These are phyloP conservation scores for Pythium aquatile DNA, from an alignment of 352 stramenopile species.

Conservation along the genomic window DNA sequence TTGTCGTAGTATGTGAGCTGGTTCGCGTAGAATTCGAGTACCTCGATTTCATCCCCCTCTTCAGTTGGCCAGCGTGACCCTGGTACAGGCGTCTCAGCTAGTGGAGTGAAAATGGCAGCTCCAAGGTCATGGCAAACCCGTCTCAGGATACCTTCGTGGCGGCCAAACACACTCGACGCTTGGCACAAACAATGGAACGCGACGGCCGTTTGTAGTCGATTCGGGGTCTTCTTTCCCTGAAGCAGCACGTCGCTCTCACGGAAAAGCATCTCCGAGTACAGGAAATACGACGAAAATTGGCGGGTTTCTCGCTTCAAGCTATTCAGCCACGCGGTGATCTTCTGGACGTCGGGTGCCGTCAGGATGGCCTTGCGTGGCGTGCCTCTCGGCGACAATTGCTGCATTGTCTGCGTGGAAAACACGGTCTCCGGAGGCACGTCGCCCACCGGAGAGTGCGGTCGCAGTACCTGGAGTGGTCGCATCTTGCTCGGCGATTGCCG, in stretches of 20 bases:
- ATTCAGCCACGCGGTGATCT: constrained; percentile 64
- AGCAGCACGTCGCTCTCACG: constrained; percentile 55
- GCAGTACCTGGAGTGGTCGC: constrained; percentile 16
- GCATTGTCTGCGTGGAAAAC: constrained; percentile 24
- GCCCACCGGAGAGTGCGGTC: constrained; percentile 25
- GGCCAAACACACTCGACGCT: constrained; percentile 53
- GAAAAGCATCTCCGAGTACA: constrained; percentile 79
- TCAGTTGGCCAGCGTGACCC: constrained; percentile 9
- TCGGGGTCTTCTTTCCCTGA: constrained; percentile 61
- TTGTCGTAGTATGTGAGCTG: constrained; percentile 70
- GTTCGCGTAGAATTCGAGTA: constrained; percentile 54
- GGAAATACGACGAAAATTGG: constrained; percentile 60
- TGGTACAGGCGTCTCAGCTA: constrained; percentile 20
- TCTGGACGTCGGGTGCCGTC: constrained; percentile 41
- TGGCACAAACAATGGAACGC: constrained; percentile 76
- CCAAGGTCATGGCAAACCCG: constrained; percentile 62
- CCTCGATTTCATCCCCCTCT: constrained; percentile 44
- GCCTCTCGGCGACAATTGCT: constrained; percentile 25
- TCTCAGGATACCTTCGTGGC: constrained; percentile 54
- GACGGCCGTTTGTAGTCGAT: constrained; percentile 67
- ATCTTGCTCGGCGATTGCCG: constrained; percentile 17
- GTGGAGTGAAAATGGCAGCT: constrained; percentile 57
- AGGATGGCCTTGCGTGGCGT: constrained; percentile 36
- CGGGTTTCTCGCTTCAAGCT: constrained; percentile 42
- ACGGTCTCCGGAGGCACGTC: constrained; percentile 25